phyloP scores from a whole-genome alignment of 768 basidiomycete species.

The Lentinula lateritia region DNA sequence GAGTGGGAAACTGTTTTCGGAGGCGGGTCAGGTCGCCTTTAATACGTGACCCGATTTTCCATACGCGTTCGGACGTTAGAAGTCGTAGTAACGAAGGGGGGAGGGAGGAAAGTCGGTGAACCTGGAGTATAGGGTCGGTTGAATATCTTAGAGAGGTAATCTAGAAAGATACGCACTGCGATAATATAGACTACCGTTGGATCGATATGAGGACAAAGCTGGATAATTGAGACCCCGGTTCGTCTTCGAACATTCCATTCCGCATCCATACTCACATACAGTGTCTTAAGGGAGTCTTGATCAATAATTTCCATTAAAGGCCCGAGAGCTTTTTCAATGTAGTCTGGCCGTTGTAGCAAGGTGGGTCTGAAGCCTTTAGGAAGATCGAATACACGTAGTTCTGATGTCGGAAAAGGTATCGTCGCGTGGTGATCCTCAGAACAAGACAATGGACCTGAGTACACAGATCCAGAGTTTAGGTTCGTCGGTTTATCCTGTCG shows the following conservation, averaged over 20 bases:
- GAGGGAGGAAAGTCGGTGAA: neutral
- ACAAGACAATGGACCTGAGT: neutral
- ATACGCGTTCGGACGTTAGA: constrained; percentile 5
- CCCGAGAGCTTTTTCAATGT: constrained; percentile 16
- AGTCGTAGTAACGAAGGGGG: constrained; percentile 5
- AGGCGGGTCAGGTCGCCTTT: constrained; percentile 14
- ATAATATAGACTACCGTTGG: constrained; percentile 7
- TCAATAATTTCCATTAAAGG: constrained; percentile 11
- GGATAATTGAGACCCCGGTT: constrained; percentile 12
- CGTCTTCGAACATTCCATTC: constrained; percentile 14
- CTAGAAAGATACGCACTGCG: neutral
- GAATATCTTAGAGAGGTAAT: neutral
- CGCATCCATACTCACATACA: constrained; percentile 8
- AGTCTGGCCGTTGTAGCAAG: neutral
- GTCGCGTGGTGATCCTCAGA: neutral
- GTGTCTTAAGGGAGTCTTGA: constrained; percentile 4
- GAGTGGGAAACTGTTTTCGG: constrained; percentile 10
- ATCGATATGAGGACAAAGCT: constrained; percentile 10
- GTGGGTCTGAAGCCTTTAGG: neutral
- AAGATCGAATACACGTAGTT: neutral
- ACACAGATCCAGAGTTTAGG: neutral
- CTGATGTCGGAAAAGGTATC: neutral
- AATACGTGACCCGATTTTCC: constrained; percentile 9
- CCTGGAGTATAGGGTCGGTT: neutral
- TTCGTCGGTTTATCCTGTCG: neutral